phyloP scores from a whole-genome alignment of 2,329 filamentous ascomycete species.

The Fusarium mangiferae region DNA sequence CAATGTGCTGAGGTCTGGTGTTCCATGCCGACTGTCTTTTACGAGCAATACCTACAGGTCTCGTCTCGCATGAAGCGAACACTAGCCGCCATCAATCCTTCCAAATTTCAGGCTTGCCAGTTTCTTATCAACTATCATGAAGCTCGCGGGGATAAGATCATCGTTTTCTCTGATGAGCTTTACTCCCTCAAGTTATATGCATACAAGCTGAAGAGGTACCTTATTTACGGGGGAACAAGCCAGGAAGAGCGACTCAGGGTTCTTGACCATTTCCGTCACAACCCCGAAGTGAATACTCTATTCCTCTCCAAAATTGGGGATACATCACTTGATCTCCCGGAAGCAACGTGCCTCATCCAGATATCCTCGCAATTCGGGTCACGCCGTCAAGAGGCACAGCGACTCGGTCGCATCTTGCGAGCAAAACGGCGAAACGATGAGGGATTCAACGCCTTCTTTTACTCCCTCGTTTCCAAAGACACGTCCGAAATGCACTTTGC shows the following conservation, averaged over 20 bases:
- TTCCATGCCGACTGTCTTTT: constrained; percentile 98
- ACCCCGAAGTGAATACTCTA: constrained; percentile 87
- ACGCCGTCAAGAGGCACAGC: constrained; percentile 93
- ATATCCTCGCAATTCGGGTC: constrained; percentile 98
- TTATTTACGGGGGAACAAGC: constrained; percentile 88
- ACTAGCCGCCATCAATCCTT: constrained; percentile 96
- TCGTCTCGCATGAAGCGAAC: constrained; percentile 60
- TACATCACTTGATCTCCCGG: constrained; percentile 93
- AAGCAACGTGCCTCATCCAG: constrained; percentile 95
- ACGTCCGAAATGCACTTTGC: constrained; percentile 99
- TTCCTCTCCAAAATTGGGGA: constrained; percentile 98
- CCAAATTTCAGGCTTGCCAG: constrained; percentile 96
- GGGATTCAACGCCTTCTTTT: constrained; percentile 99
- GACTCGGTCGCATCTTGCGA: constrained; percentile 89
- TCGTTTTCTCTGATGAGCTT: constrained; percentile 97
- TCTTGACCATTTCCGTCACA: constrained; percentile 94
- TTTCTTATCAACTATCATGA: constrained; percentile 99
- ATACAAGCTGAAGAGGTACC: constrained; percentile 80
- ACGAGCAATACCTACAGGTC: constrained; percentile 88
- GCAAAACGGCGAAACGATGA: constrained; percentile 97
- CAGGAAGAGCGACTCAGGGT: constrained; percentile 88
- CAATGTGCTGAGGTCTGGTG: constrained; percentile 99
- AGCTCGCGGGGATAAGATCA: constrained; percentile 93
- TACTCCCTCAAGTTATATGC: constrained; percentile 93
- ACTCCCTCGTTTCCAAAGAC: constrained; percentile 95